A percentile compares a stretch with the other conserved stretches of the same genome.
Evolutionary conservation across 2,329 filamentous ascomycete genomes (phyloP).

Genomic region (Ceratocystis papillata): DNA sequence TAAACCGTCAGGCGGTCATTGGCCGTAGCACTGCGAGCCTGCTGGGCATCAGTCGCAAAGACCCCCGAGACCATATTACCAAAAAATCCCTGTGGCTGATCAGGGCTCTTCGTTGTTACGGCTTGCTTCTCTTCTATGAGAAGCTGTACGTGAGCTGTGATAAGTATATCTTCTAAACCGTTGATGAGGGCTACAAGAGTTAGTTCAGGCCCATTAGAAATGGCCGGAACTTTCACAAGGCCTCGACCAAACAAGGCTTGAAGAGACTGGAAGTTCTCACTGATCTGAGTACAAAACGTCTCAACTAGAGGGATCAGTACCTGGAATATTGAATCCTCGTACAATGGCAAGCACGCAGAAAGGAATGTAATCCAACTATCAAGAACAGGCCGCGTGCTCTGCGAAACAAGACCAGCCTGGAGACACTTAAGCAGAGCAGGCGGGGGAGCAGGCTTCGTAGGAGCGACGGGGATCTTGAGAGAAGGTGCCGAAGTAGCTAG

Average conservation of each 20-base stretch:
- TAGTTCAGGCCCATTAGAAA: conserved; percentile 45
- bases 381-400: conserved; percentile 62
- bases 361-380: conserved; percentile 90
- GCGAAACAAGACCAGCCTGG: conserved; percentile 65
- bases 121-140: conserved; percentile 62
- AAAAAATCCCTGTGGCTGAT: conserved; percentile 79
- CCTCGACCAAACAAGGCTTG: conserved; percentile 47
- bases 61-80: conserved; percentile 90
- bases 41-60: conserved; percentile 66
- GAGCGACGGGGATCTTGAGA: conserved; percentile 2
- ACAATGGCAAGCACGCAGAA: conserved; percentile 70
- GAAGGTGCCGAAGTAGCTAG: conserved; percentile 10
- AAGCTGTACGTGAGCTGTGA: conserved; percentile 73
- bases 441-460: conserved; percentile 44
- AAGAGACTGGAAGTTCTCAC: conserved; percentile 58
- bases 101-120: conserved; percentile 62
- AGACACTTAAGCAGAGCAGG: conserved; percentile 71
- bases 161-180: conserved; percentile 81
- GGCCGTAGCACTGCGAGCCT: conserved; percentile 71
- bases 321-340: conserved; percentile 76
- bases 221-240: conserved; percentile 28
- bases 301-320: conserved; percentile 83
- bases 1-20: conserved; percentile 89
- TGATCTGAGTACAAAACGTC: conserved; percentile 72
- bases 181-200: conserved; percentile 80